Conservation (phyloP, 768 basidiomycete species). For the Trametes sanguinea region DNA sequence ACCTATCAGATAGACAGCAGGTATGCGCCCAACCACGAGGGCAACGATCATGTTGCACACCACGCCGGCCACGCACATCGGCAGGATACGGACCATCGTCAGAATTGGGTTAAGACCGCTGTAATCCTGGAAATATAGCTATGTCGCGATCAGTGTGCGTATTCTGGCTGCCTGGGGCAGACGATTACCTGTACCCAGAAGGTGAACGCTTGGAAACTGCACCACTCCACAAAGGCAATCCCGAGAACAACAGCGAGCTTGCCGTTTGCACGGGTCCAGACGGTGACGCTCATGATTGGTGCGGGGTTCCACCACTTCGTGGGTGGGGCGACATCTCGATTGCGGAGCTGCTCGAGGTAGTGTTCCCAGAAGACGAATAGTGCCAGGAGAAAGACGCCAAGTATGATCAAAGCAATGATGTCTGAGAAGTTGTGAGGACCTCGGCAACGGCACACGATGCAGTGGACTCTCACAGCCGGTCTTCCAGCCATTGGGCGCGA, state of each 20-base stretch:
- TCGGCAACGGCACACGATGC: conserved; percentile 23
- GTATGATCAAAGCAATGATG: conserved; percentile 67
- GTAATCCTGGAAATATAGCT: conserved; percentile 78
- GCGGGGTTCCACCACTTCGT: conserved; percentile 44
- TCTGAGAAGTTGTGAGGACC: conserved; percentile 40
- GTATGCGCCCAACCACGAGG: conserved; percentile 53
- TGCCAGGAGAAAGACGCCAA: conserved; percentile 58
- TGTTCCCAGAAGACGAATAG: conserved; percentile 69
- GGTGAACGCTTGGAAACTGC: conserved; percentile 54
- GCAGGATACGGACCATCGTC: conserved; percentile 67
- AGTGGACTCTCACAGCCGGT: conserved; percentile 50
- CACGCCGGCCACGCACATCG: conserved; percentile 69
- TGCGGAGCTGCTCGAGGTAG: conserved; percentile 49
- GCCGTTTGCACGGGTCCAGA: conserved; percentile 69
- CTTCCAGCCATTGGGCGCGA: conserved; percentile 60
- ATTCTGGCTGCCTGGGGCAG: background rate
- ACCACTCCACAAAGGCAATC: conserved; percentile 66
- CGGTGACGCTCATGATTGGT: conserved; percentile 62
- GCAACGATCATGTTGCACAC: conserved; percentile 68
- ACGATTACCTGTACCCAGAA: conserved; percentile 48
- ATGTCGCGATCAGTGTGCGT: background rate
- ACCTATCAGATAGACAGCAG: conserved; percentile 62
- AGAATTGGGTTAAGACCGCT: conserved; percentile 51
- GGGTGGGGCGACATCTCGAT: conserved; percentile 1
- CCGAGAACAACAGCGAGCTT: conserved; percentile 60